These are phyloP conservation scores for Sinapis alba DNA, from an alignment of 441 rosid species.

Conservation along the genomic window DNA sequence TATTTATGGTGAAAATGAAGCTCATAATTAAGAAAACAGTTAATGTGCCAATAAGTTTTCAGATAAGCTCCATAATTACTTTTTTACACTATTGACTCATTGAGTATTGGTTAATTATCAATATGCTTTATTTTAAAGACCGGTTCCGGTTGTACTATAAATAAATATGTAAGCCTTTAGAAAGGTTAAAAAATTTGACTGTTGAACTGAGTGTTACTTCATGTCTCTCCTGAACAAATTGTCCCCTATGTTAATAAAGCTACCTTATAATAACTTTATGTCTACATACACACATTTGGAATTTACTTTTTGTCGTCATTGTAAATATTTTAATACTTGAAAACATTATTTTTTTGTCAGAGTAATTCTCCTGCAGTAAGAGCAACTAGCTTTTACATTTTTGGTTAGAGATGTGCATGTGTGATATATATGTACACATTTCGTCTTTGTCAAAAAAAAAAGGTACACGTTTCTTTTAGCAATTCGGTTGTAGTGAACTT, in stretches of 20 bases:
- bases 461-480: not conserved
- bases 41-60: not conserved
- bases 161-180: not conserved
- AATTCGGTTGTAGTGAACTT: not conserved
- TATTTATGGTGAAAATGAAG: not conserved
- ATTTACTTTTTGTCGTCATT: conserved; percentile 30
- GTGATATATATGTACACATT: not conserved
- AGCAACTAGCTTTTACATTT: not conserved
- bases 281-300: conserved; percentile 23
- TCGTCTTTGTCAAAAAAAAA: not conserved
- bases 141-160: conserved; percentile 11
- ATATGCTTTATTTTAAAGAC: not conserved
- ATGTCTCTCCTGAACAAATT: conserved; percentile 36
- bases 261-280: conserved; percentile 10
- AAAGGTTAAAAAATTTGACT: not conserved
- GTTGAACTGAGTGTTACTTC: conserved; percentile 37
- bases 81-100: not conserved
- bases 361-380: not conserved
- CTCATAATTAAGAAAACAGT: not conserved
- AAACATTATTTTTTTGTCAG: conserved; percentile 6
- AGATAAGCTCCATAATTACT: not conserved
- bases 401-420: not conserved
- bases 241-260: conserved; percentile 38
- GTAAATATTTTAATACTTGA: not conserved
- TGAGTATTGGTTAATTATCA: not conserved